Conservation (phyloP, 2,329 filamentous ascomycete species). For the Davidsoniella eucalypti region DNA sequence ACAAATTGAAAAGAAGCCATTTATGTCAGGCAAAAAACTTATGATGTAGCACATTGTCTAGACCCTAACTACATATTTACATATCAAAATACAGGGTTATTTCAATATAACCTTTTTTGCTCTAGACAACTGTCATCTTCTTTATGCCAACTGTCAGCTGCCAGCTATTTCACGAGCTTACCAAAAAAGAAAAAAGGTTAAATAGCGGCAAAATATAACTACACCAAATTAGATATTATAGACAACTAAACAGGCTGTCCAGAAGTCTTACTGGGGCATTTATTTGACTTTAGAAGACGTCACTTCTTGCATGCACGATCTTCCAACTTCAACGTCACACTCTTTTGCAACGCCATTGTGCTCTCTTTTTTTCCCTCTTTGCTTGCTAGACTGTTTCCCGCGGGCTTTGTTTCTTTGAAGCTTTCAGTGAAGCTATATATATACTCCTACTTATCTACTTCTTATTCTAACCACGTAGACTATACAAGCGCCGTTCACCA, state of each 20-base stretch:
- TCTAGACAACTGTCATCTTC: too few species aligned
- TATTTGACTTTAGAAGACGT: conserved; percentile 6
- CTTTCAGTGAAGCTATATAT: background rate
- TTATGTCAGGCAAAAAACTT: too few species aligned
- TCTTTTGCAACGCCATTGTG: background rate
- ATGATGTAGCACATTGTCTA: too few species aligned
- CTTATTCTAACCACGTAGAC: background rate
- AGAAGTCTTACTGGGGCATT: background rate
- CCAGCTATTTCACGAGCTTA: too few species aligned
- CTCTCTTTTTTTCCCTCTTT: background rate
- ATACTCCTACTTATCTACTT: background rate
- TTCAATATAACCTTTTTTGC: background rate
- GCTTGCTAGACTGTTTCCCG: too few species aligned
- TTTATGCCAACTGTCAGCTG: too few species aligned
- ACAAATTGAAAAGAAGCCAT: too few species aligned
- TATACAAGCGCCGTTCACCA: conserved; percentile 17
- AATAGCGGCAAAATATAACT: conserved; percentile 1
- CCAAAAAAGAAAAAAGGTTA: background rate
- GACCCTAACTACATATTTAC: background rate
- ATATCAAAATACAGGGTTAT: background rate
- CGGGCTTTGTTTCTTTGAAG: background rate
- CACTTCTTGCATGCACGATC: conserved; percentile 2
- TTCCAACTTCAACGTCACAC: background rate
- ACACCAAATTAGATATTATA: background rate
- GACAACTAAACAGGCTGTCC: conserved; percentile 6